These are phyloP conservation scores for Umbelopsis vinacea DNA, from an alignment of 192 early-diverging fungal species.

Conservation along the genomic window DNA sequence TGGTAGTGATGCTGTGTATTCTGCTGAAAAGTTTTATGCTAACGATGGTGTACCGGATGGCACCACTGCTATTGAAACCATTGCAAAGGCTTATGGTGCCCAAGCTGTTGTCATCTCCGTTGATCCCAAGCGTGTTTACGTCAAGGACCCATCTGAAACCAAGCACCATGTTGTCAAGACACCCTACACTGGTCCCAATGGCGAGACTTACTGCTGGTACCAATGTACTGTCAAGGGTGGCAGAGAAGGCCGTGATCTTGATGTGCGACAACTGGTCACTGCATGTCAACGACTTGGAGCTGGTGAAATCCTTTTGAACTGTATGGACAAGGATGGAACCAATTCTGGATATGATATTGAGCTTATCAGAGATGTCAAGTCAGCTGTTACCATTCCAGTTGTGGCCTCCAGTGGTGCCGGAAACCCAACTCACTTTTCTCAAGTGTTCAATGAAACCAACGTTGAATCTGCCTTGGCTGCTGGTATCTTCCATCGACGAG, in stretches of 20 bases:
- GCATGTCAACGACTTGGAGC: constrained; percentile 91
- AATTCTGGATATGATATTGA: constrained; percentile 96
- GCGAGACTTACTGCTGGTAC: constrained; percentile 97
- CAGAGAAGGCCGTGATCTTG: constrained; percentile 91
- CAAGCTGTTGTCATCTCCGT: constrained; percentile 99
- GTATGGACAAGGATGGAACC: constrained; percentile 99
- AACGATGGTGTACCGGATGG: constrained; percentile 61
- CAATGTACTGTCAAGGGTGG: constrained; percentile 99
- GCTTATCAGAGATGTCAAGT: constrained; percentile 79
- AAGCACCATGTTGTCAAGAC: constrained; percentile 80
- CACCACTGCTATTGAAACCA: constrained; percentile 91
- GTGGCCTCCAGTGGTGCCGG: constrained; percentile 98
- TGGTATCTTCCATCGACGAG: constrained; percentile 96
- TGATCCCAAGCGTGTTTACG: constrained; percentile 95
- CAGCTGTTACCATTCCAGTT: constrained; percentile 89
- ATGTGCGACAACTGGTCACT: constrained; percentile 89
- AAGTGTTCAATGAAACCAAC: constrained; percentile 83
- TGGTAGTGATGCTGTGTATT: constrained; percentile 99
- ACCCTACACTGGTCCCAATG: constrained; percentile 80
- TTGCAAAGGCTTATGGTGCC: constrained; percentile 91
- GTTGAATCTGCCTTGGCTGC: constrained; percentile 97
- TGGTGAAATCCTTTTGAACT: constrained; percentile 97
- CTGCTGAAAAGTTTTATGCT: constrained; percentile 82
- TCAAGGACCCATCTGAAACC: constrained; percentile 72
- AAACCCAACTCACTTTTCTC: constrained; percentile 80